Percentiles rank a stretch among this genome's conserved stretches.
phyloP scores from a whole-genome alignment of 352 stramenopile genomes.

The Phytophthora ohioensis region DNA sequence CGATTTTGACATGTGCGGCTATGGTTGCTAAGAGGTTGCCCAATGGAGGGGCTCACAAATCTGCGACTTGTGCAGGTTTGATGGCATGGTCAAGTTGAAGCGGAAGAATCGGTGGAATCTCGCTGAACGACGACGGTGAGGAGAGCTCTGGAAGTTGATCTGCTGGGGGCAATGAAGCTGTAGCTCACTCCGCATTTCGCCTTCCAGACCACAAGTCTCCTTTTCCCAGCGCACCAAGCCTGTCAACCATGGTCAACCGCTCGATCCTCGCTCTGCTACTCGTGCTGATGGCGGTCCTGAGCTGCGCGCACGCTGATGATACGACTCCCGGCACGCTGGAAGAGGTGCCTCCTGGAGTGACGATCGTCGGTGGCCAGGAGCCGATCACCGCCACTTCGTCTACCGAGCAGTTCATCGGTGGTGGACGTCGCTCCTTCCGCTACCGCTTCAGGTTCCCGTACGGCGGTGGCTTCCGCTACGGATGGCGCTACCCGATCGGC shows the following conservation, averaged over 20 bases:
- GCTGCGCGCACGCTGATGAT: constrained; percentile 12
- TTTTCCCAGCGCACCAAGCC: not conserved
- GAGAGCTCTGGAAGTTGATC: not conserved
- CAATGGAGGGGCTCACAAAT: not conserved
- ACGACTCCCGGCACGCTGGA: not conserved
- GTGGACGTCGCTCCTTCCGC: constrained; percentile 18
- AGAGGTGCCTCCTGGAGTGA: constrained; percentile 20
- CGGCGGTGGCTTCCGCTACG: constrained; percentile 42
- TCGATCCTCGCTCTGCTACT: constrained; percentile 23
- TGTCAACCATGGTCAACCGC: constrained; percentile 22
- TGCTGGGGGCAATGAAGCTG: too few relatives aligned
- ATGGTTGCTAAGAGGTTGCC: too few relatives aligned
- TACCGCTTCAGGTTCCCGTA: constrained; percentile 47
- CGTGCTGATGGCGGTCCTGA: constrained; percentile 15
- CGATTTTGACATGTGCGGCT: not conserved
- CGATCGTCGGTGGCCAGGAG: constrained; percentile 20
- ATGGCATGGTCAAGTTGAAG: constrained; percentile 12
- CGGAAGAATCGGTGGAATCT: not conserved
- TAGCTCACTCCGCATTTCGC: not conserved
- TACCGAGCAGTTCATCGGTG: constrained; percentile 22
- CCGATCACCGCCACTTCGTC: constrained; percentile 11
- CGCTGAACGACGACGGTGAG: not conserved
- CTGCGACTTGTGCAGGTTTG: constrained; percentile 22
- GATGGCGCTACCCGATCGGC: constrained; percentile 50
- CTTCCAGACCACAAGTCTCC: not conserved